These are phyloP conservation scores for Coemansia sp. DNA, from an alignment of 192 early-diverging fungal species.

Conservation along the genomic window DNA sequence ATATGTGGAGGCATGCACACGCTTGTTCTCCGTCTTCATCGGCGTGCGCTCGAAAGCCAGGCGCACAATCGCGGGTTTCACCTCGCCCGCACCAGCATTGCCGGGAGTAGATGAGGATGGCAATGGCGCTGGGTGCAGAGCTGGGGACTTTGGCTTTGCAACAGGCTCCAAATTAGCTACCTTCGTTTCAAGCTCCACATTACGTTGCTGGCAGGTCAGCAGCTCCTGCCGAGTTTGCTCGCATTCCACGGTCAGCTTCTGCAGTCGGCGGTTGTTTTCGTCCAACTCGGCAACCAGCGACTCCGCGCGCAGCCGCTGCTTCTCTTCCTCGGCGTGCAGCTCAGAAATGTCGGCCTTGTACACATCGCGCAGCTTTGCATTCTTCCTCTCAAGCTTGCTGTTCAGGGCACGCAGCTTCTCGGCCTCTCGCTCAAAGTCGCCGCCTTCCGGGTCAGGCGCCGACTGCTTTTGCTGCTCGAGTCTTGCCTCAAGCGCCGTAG, in stretches of 20 bases:
- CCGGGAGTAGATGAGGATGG: not conserved
- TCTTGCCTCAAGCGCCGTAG: slow-evolving; percentile 8
- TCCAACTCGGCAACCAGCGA: slow-evolving; percentile 17
- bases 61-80: slow-evolving; percentile 4
- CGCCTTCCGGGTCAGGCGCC: not conserved
- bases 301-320: slow-evolving; percentile 36
- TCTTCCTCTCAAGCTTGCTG: slow-evolving; percentile 46
- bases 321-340: slow-evolving; percentile 37
- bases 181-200: slow-evolving; percentile 15
- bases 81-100: not conserved
- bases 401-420: slow-evolving; percentile 14
- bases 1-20: slow-evolving; percentile 5
- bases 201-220: slow-evolving; percentile 12
- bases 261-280: not conserved
- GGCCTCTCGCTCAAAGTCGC: slow-evolving; percentile 10
- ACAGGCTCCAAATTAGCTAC: too few relatives aligned
- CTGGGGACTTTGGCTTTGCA: not conserved
- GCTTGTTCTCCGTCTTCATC: slow-evolving; percentile 19
- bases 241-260: slow-evolving; percentile 8
- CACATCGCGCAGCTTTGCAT: slow-evolving; percentile 32
- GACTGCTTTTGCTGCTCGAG: slow-evolving; percentile 3
- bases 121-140: slow-evolving; percentile 2
- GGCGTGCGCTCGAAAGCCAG: slow-evolving; percentile 30
- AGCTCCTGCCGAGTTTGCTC: slow-evolving; percentile 15
- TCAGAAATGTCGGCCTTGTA: slow-evolving; percentile 40